A percentile compares a stretch with the other conserved stretches of the same genome.
Conservation (phyloP, 805 yeast genomes). For the Saturnispora mendoncae region DNA sequence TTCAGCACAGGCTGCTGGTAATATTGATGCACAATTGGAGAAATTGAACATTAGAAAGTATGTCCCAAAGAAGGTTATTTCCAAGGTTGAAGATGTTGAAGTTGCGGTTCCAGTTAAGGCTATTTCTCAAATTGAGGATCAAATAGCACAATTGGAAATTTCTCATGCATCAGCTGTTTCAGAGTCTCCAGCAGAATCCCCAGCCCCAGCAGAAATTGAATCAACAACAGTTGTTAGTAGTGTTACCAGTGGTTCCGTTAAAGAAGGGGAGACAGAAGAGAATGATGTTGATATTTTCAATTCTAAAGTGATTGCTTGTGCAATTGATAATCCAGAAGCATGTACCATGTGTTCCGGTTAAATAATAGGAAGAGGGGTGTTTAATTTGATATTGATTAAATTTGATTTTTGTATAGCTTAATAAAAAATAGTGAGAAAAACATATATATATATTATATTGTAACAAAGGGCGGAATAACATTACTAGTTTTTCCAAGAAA, state of each 20-base stretch:
- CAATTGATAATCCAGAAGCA: slow-evolving; percentile 92
- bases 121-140: slow-evolving; percentile 1
- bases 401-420: background rate
- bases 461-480: no score
- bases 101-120: slow-evolving; percentile 14
- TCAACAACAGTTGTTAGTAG: slow-evolving; percentile 7
- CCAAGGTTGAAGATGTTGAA: slow-evolving; percentile 24
- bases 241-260: slow-evolving; percentile 9
- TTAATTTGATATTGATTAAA: background rate
- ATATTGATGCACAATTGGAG: slow-evolving; percentile 23
- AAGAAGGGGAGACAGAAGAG: slow-evolving; percentile 15
- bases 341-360: slow-evolving; percentile 99
- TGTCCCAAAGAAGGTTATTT: slow-evolving; percentile 24
- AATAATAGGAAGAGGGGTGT: slow-evolving; percentile 12
- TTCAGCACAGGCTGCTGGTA: slow-evolving; percentile 26
- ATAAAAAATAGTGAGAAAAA: no score
- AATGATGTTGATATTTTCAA: slow-evolving; percentile 75
- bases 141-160: slow-evolving; percentile 23
- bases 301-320: slow-evolving; percentile 92
- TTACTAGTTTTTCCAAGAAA: no score
- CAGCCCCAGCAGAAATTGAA: slow-evolving; percentile 7
- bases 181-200: slow-evolving; percentile 2
- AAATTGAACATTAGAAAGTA: slow-evolving; percentile 29
- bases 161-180: slow-evolving; percentile 8
- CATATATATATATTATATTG: background rate